Conservation (phyloP, 148 eudicot genomes). For the Cornus kousa region DNA sequence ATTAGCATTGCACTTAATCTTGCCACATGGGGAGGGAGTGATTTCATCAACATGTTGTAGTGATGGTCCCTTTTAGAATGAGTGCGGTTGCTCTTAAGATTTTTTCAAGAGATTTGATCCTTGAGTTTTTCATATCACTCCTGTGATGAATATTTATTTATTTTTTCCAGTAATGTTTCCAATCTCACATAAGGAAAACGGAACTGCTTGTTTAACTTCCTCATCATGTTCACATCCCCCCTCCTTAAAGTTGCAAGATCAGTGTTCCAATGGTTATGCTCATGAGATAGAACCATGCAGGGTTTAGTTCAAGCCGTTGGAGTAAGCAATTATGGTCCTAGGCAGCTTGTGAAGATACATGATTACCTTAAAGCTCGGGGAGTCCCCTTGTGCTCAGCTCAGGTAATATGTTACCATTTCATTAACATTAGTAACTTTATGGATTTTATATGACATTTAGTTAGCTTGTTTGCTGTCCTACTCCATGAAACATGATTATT, state of each 20-base stretch:
- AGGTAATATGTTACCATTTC: slow-evolving; percentile 41
- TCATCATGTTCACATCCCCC: not conserved
- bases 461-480: not conserved
- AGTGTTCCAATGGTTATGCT: not conserved
- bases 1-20: not conserved
- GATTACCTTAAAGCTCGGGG: slow-evolving; percentile 75
- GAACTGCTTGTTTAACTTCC: not conserved
- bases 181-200: not conserved
- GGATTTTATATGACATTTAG: not conserved
- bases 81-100: not conserved
- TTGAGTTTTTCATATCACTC: not conserved
- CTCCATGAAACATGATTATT: not conserved
- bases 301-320: slow-evolving; percentile 94
- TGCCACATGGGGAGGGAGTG: not conserved
- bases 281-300: slow-evolving; percentile 36
- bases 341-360: slow-evolving; percentile 80
- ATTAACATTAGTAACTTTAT: not conserved
- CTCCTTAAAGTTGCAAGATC: slow-evolving; percentile 2
- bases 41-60: not conserved
- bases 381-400: slow-evolving; percentile 88
- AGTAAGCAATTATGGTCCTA: slow-evolving; percentile 96
- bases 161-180: not conserved
- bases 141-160: not conserved
- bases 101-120: not conserved
- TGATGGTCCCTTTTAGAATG: not conserved